phyloP scores from a whole-genome alignment of 352 stramenopile species.

The Albugo laibachii region DNA sequence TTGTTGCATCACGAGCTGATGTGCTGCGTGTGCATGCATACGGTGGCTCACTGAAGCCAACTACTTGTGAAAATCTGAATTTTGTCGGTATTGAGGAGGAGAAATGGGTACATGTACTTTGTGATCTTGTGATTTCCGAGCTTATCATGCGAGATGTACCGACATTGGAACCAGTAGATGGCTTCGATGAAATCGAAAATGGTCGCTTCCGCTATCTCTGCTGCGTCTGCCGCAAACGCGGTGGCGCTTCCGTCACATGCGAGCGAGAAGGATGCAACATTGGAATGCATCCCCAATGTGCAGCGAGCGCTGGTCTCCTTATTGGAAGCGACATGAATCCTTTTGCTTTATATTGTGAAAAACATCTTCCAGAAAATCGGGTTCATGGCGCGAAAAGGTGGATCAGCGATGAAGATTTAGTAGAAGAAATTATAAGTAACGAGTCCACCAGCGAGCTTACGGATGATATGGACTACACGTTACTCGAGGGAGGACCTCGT shows the following conservation, averaged over 20 bases:
- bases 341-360: slow-evolving; percentile 62
- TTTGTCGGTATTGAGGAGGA: slow-evolving; percentile 14
- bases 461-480: slow-evolving; percentile 19
- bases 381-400: slow-evolving; percentile 58
- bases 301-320: slow-evolving; percentile 57
- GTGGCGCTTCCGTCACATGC: slow-evolving; percentile 58
- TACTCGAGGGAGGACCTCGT: slow-evolving; percentile 7
- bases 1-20: slow-evolving; percentile 38
- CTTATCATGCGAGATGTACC: slow-evolving; percentile 65
- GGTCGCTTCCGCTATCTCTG: slow-evolving; percentile 64
- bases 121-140: slow-evolving; percentile 67
- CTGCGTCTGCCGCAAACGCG: slow-evolving; percentile 55
- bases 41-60: slow-evolving; percentile 58
- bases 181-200: slow-evolving; percentile 71
- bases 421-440: slow-evolving; percentile 71
- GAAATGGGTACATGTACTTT: slow-evolving; percentile 77
- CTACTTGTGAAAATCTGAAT: slow-evolving; percentile 3
- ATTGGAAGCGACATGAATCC: slow-evolving; percentile 50
- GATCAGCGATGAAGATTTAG: slow-evolving; percentile 67
- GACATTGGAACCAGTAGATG: slow-evolving; percentile 62
- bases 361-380: slow-evolving; percentile 44
- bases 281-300: slow-evolving; percentile 55
- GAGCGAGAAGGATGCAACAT: slow-evolving; percentile 64
- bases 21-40: slow-evolving; percentile 65
- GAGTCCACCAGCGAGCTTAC: slow-evolving; percentile 20